phyloP scores from a whole-genome alignment of 768 basidiomycete genomes.

The Ephemerocybe angulata region DNA sequence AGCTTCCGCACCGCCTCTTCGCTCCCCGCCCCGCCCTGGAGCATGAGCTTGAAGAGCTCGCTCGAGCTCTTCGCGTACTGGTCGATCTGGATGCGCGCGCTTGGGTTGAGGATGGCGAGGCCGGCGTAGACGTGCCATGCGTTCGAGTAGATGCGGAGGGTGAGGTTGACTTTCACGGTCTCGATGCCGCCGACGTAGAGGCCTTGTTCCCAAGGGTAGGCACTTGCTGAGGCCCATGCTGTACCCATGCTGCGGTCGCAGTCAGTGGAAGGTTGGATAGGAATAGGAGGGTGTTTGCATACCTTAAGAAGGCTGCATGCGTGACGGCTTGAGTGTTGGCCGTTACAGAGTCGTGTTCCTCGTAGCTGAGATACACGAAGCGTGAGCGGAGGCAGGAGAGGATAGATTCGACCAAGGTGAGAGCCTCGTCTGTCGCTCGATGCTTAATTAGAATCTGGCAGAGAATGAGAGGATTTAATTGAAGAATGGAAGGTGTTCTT shows the following conservation, averaged over 20 bases:
- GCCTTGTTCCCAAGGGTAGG: slow-evolving; percentile 95
- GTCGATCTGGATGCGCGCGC: slow-evolving; percentile 82
- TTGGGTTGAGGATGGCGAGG: slow-evolving; percentile 95
- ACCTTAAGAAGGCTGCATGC: slow-evolving; percentile 96
- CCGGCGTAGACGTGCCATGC: slow-evolving; percentile 99
- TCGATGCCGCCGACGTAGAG: slow-evolving; percentile 97
- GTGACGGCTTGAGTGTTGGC: slow-evolving; percentile 99
- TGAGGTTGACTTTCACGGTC: slow-evolving; percentile 92
- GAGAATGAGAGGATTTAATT: not conserved
- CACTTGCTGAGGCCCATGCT: slow-evolving; percentile 75
- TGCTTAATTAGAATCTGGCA: slow-evolving; percentile 84
- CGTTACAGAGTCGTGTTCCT: slow-evolving; percentile 93
- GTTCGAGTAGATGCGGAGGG: slow-evolving; percentile 92
- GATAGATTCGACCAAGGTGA: slow-evolving; percentile 77
- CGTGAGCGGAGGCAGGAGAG: slow-evolving; percentile 77
- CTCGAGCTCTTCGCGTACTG: slow-evolving; percentile 84
- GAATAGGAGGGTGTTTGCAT: slow-evolving; percentile 9
- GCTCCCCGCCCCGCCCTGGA: slow-evolving; percentile 46
- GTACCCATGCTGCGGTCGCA: slow-evolving; percentile 81
- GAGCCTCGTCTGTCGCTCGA: slow-evolving; percentile 69
- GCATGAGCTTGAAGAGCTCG: slow-evolving; percentile 95
- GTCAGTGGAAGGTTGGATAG: not conserved
- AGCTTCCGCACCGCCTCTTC: slow-evolving; percentile 46
- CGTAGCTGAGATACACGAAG: slow-evolving; percentile 91
- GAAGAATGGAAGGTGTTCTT: slow-evolving; percentile 17